phyloP scores from a whole-genome alignment of 108 stramenopile genomes.

The Skeletonema menzelii region DNA sequence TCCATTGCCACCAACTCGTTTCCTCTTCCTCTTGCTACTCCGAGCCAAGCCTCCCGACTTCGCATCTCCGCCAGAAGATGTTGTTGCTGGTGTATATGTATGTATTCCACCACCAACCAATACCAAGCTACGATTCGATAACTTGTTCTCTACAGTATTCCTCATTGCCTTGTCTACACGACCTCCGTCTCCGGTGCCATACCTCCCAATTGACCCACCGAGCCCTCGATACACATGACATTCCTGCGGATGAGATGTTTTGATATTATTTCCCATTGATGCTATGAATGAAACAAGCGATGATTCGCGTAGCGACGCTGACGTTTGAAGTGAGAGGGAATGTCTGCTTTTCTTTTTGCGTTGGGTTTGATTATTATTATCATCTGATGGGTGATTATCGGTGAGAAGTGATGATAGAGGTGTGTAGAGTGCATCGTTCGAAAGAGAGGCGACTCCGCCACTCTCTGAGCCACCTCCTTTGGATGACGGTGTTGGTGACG shows the following conservation, averaged over 20 bases:
- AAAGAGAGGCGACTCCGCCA: constrained; percentile 15
- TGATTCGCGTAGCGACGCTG: constrained; percentile 25
- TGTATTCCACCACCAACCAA: constrained; percentile 35
- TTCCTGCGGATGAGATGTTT: constrained; percentile 21
- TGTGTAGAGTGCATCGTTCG: constrained; percentile 41
- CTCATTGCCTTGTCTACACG: neutral
- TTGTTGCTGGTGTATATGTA: neutral
- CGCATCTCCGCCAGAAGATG: neutral
- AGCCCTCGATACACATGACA: constrained; percentile 11
- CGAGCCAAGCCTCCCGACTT: neutral
- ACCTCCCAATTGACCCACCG: constrained; percentile 10
- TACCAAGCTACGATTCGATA: constrained; percentile 39
- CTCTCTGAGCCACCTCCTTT: neutral
- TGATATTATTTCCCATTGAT: constrained; percentile 7
- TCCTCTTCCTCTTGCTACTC: constrained; percentile 26
- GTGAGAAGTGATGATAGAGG: constrained; percentile 18
- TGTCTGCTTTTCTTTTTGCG: constrained; percentile 14
- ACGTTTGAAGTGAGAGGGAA: constrained; percentile 38
- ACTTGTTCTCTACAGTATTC: constrained; percentile 19
- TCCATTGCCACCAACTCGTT: constrained; percentile 38
- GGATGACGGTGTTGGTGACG: constrained; percentile 5
- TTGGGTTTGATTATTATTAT: neutral
- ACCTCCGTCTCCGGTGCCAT: constrained; percentile 31
- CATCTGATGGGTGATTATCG: neutral
- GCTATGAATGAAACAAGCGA: constrained; percentile 25